phyloP scores from a whole-genome alignment of 2,329 filamentous ascomycete genomes.

The Apiospora kogelbergensis region DNA sequence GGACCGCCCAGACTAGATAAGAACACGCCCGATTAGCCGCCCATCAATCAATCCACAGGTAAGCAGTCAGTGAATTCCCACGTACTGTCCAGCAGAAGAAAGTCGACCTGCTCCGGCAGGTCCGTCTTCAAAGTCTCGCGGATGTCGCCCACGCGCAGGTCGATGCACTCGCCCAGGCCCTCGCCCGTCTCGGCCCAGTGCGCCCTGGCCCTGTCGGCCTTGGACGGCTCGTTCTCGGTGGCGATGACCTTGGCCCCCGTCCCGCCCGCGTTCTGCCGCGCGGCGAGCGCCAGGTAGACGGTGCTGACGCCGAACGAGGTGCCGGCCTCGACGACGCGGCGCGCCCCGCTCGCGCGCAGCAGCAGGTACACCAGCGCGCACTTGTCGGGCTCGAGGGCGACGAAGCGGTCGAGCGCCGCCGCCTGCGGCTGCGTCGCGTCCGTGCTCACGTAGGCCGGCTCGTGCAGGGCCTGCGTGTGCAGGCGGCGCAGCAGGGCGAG shows the following conservation, averaged over 20 bases:
- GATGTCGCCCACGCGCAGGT: constrained; percentile 58
- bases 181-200: constrained; percentile 54
- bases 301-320: constrained; percentile 63
- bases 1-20: constrained; percentile 51
- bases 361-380: constrained; percentile 57
- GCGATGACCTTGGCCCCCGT: constrained; percentile 51
- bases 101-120: constrained; percentile 49
- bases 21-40: background rate
- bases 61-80: constrained; percentile 21
- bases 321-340: constrained; percentile 57
- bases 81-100: constrained; percentile 62
- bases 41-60: background rate
- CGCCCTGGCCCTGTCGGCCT: constrained; percentile 49
- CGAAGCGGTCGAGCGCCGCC: constrained; percentile 39
- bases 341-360: constrained; percentile 45
- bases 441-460: constrained; percentile 30
- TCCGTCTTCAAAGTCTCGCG: constrained; percentile 53
- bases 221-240: constrained; percentile 58
- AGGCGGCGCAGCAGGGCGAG: constrained; percentile 29
- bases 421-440: background rate
- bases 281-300: constrained; percentile 61
- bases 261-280: constrained; percentile 43
- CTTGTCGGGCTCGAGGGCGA: constrained; percentile 60
- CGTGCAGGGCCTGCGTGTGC: constrained; percentile 31
- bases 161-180: constrained; percentile 49